A percentile compares a stretch with the other conserved stretches of the same genome.
Conservation (phyloP, 192 early-diverging fungal species). For the Haplosporangium gracile region DNA sequence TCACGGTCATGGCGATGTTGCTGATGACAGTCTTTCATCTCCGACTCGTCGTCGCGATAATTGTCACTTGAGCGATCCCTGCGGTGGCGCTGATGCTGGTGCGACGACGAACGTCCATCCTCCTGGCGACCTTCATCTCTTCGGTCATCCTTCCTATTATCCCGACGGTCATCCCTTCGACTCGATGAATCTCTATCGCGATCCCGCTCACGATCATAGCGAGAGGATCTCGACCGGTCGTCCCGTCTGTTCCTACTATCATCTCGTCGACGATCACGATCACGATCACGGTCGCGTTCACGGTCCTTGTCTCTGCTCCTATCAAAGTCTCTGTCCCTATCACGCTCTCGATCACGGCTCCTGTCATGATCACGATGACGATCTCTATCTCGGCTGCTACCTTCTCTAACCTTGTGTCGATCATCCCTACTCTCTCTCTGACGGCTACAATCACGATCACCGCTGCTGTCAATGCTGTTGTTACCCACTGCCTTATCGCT, state of each 20-base stretch:
- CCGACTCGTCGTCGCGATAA: conserved; percentile 4
- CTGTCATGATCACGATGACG: conserved; percentile 3
- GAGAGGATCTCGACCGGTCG: conserved; percentile 19
- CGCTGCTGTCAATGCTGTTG: neutral
- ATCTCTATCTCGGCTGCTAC: conserved; percentile 8
- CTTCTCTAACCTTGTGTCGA: conserved; percentile 7
- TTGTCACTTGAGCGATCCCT: conserved; percentile 7
- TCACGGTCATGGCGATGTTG: conserved; percentile 13
- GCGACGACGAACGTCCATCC: conserved; percentile 6
- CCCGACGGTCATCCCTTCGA: conserved; percentile 14
- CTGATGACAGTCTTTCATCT: neutral
- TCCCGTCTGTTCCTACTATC: neutral
- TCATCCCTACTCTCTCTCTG: conserved; percentile 10
- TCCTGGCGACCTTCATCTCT: conserved; percentile 9
- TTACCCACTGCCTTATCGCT: conserved; percentile 19
- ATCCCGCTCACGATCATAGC: conserved; percentile 26
- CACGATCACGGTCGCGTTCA: conserved; percentile 10
- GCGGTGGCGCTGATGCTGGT: conserved; percentile 22
- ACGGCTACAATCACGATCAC: conserved; percentile 6
- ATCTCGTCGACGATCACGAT: conserved; percentile 9
- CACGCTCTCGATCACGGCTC: conserved; percentile 19
- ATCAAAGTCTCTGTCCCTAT: conserved; percentile 20
- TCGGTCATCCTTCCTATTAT: conserved; percentile 17
- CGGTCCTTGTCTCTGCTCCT: conserved; percentile 11
- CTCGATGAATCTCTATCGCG: conserved; percentile 12